Conservation (phyloP, 257 asterid genomes). For the Plectranthus barbatus region DNA sequence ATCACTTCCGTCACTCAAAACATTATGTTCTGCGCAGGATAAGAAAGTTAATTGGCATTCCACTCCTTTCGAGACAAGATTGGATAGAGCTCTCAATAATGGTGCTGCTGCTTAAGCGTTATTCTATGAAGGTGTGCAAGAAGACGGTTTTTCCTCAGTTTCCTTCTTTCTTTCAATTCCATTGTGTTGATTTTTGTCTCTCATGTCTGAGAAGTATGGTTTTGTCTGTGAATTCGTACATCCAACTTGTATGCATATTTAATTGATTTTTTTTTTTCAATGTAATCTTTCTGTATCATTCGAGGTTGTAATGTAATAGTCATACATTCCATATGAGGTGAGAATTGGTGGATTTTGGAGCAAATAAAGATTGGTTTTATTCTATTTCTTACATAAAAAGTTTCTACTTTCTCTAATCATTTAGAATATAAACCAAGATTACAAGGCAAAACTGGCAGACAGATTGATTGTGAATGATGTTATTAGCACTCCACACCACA, state of each 20-base stretch:
- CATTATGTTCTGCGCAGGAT: slow-evolving; percentile 50
- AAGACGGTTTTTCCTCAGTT: slow-evolving; percentile 8
- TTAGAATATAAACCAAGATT: not conserved
- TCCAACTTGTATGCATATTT: slow-evolving; percentile 19
- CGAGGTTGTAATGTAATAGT: no score
- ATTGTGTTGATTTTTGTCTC: not conserved
- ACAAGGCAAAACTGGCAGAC: not conserved
- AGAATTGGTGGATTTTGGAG: slow-evolving; percentile 13
- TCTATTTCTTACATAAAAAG: no score
- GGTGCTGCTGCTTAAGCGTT: slow-evolving; percentile 35
- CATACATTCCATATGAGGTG: slow-evolving; percentile 4
- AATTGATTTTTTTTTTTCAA: slow-evolving; percentile 1
- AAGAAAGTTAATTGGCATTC: slow-evolving; percentile 82
- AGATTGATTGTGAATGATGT: no score
- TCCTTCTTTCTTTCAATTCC: not conserved
- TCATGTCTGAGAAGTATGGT: slow-evolving; percentile 2
- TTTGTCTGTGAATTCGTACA: slow-evolving; percentile 26
- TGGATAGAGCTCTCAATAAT: slow-evolving; percentile 63
- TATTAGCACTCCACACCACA: slow-evolving; percentile 80
- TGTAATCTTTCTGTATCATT: slow-evolving; percentile 3
- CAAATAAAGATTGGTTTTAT: not conserved
- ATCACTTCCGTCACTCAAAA: not conserved
- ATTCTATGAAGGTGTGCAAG: slow-evolving; percentile 2
- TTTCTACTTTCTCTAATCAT: no score
- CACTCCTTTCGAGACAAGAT: slow-evolving; percentile 86